phyloP scores from a whole-genome alignment of 257 asterid genomes.

The Hygrophila difformis region DNA sequence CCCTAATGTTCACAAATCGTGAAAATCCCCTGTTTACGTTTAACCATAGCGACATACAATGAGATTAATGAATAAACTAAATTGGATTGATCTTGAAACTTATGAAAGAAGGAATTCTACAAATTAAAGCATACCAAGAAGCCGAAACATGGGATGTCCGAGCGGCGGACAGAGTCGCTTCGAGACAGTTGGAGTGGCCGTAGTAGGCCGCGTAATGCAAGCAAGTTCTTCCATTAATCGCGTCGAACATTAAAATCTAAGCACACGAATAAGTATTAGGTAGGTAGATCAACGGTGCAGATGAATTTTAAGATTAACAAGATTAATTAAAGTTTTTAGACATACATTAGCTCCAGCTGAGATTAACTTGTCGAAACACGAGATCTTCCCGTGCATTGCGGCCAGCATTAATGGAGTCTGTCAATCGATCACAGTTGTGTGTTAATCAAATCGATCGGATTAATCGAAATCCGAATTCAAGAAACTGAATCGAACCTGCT shows the following conservation, averaged over 20 bases:
- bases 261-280: not conserved
- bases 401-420: conserved; percentile 99
- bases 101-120: not conserved
- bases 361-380: conserved; percentile 71
- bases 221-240: conserved; percentile 81
- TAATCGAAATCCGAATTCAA: too few relatives aligned
- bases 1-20: conserved; percentile 85
- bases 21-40: conserved; percentile 92
- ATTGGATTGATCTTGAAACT: too few relatives aligned
- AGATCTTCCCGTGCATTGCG: conserved; percentile 94
- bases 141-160: conserved; percentile 63
- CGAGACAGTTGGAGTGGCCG: conserved; percentile 80
- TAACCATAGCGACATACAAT: too few relatives aligned
- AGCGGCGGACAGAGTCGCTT: conserved; percentile 69
- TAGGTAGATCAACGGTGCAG: not conserved
- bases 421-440: not conserved
- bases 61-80: not conserved
- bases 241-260: conserved; percentile 91
- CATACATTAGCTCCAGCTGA: conserved; percentile 93
- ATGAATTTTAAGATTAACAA: not conserved
- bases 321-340: not conserved
- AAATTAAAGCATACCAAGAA: conserved; percentile 56
- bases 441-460: conserved; percentile 15
- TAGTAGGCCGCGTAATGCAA: conserved; percentile 94
- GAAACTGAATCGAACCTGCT: conserved; percentile 55